Percentiles rank a stretch among this genome's conserved stretches.
These are phyloP conservation scores for Leishmania martiniquensis DNA, from an alignment of 208 protist genomes.

Conservation along the genomic window DNA sequence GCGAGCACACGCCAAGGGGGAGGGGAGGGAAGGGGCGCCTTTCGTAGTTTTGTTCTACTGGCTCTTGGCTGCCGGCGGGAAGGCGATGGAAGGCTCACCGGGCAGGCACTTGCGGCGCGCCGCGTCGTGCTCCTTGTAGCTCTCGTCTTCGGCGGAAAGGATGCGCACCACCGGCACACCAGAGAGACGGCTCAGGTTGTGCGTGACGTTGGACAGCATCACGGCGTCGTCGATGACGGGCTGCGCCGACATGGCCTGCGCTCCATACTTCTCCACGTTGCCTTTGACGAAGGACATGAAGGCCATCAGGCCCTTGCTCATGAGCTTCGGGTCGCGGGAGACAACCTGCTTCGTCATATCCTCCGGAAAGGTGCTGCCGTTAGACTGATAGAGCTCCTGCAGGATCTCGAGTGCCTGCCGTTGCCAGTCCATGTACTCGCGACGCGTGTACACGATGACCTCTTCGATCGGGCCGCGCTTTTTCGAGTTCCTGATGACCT, in stretches of 20 bases:
- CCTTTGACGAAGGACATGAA: constrained; percentile 83
- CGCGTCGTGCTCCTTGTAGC: constrained; percentile 62
- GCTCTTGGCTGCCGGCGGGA: constrained; percentile 30
- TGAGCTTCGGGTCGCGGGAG: constrained; percentile 33
- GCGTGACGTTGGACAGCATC: constrained; percentile 47
- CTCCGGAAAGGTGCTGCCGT: constrained; percentile 59
- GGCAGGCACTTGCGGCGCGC: constrained; percentile 77
- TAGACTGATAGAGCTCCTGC: constrained; percentile 53
- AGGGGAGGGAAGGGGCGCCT: not conserved
- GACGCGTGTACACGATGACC: constrained; percentile 78
- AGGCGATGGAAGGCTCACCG: constrained; percentile 70
- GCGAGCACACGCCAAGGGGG: not conserved
- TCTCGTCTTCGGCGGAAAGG: constrained; percentile 52
- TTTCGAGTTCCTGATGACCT: constrained; percentile 80
- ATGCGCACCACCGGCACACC: constrained; percentile 65
- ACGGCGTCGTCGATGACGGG: constrained; percentile 77
- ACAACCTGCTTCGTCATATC: constrained; percentile 64
- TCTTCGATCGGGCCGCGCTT: constrained; percentile 71
- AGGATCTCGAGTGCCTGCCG: constrained; percentile 73
- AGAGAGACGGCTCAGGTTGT: constrained; percentile 70
- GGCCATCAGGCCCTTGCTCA: constrained; percentile 86
- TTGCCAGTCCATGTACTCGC: constrained; percentile 78
- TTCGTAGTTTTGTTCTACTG: not conserved
- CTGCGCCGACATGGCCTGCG: constrained; percentile 59
- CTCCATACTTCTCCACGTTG: constrained; percentile 86